Conservation (phyloP, 805 yeast genomes). For the Candida ovalis region DNA sequence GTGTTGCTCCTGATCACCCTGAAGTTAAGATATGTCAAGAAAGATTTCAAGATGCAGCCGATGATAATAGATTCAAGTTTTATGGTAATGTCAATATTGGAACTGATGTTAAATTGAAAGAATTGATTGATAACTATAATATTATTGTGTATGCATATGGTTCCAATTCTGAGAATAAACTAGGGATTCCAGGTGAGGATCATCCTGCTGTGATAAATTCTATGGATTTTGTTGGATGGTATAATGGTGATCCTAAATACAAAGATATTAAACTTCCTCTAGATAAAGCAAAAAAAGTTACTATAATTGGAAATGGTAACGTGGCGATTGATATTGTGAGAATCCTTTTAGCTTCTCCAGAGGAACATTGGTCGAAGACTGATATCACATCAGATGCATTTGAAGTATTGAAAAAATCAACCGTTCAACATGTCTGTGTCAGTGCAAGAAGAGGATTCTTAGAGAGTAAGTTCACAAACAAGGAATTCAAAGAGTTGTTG, state of each 20-base stretch:
- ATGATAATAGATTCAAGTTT: slow-evolving; percentile 44
- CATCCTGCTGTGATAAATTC: slow-evolving; percentile 73
- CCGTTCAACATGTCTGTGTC: slow-evolving; percentile 61
- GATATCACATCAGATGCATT: slow-evolving; percentile 70
- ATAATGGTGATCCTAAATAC: slow-evolving; percentile 79
- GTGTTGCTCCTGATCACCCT: slow-evolving; percentile 99
- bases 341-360: slow-evolving; percentile 57
- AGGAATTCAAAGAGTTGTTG: slow-evolving; percentile 83
- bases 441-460: slow-evolving; percentile 84
- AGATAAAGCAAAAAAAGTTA: slow-evolving; percentile 56
- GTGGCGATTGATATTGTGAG: slow-evolving; percentile 92
- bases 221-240: slow-evolving; percentile 91
- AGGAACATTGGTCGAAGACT: slow-evolving; percentile 54
- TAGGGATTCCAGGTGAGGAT: slow-evolving; percentile 57
- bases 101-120: slow-evolving; percentile 46
- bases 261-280: slow-evolving; percentile 53
- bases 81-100: slow-evolving; percentile 76
- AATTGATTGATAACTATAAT: slow-evolving; percentile 57
- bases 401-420: slow-evolving; percentile 44
- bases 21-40: slow-evolving; percentile 87
- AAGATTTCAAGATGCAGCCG: slow-evolving; percentile 53
- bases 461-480: slow-evolving; percentile 87
- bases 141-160: slow-evolving; percentile 83
- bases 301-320: slow-evolving; percentile 94
- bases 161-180: slow-evolving; percentile 52